Base-by-base conservation (phyloP, 108 stramenopile genomes). In the Skeletonema potamos region DNA sequence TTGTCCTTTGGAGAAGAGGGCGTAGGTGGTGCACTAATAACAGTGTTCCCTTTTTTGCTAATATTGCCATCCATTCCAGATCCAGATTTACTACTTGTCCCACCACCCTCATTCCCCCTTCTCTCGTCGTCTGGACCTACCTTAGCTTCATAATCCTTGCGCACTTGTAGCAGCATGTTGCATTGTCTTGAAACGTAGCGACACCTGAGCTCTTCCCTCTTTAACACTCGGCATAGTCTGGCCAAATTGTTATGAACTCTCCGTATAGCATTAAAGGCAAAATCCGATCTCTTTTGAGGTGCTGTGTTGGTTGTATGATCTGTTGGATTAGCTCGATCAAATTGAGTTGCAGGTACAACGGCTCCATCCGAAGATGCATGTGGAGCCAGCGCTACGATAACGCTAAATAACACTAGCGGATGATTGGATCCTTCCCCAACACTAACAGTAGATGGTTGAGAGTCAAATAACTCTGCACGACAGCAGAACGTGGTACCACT, bases 401-500 rank as follows among this genome's bases (percentile, higher is more conserved):
- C 80, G 65, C 89, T 89, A 61, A 94, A 94, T 13, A 90, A 13
- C 3, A 82, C 81, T 20, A 91, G 58, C 32, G 79, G 73, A 61
- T 62, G 61, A 36, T 77, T 33, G 28, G 58, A 43, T 28, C 66
- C 60, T 6, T 80, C 72, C 12, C 58, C 62, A 39, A 46, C 54
- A 48, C 66, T 62, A 27, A 55, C 34, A n/a, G 76, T 65, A 44
- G 73, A 74, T n/a, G 48, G 58, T 51, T 72, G 62, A 28, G 72
- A 57, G 43, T 89, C 77, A 73, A 94, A 70, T 29, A 89, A 46
- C 8, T 89, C 89, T 9, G 93, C 91, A 26, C 87, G 70, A 39
- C 91, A 94, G 66, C 91, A 92, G 82, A 94, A 94, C 1, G 92
- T 79, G 5, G 93, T 94, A 1, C 84, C 88, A 55, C 87, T 87